phyloP scores from a whole-genome alignment of 78 protist species.

The Dictyostelium intermedium region DNA sequence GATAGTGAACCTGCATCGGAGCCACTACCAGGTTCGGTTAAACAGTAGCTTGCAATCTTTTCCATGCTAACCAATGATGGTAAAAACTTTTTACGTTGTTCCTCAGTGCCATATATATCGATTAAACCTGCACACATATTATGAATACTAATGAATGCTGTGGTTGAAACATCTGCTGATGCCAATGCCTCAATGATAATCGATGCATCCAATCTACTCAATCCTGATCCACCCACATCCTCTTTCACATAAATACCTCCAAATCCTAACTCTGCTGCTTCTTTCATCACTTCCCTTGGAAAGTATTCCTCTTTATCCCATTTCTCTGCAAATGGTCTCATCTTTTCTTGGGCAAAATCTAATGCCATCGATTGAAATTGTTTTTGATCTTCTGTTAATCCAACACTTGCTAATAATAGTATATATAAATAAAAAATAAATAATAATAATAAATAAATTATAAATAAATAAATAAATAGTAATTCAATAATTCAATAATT shows the following conservation, averaged over 20 bases:
- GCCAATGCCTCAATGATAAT: constrained; percentile 90
- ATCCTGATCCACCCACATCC: constrained; percentile 90
- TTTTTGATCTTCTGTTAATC: constrained; percentile 81
- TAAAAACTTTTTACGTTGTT: constrained; percentile 79
- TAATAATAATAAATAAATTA: not conserved
- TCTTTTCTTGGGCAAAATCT: constrained; percentile 76
- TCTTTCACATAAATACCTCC: constrained; percentile 89
- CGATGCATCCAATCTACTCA: constrained; percentile 87
- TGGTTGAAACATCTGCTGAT: constrained; percentile 86
- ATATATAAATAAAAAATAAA: too few relatives aligned
- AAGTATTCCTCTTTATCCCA: constrained; percentile 89
- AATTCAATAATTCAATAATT: too few relatives aligned
- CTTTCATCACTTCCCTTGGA: constrained; percentile 77
- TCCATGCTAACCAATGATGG: constrained; percentile 81
- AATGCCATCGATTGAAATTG: constrained; percentile 46
- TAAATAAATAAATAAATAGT: not conserved
- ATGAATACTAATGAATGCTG: constrained; percentile 94
- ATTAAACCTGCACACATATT: constrained; percentile 94
- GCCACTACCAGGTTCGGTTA: constrained; percentile 95
- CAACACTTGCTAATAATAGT: constrained; percentile 73
- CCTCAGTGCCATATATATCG: constrained; percentile 87
- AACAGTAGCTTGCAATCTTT: constrained; percentile 87
- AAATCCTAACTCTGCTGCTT: constrained; percentile 92
- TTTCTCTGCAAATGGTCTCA: constrained; percentile 85
- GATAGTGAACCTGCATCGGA: constrained; percentile 91